Base-by-base conservation (phyloP, 2,329 filamentous ascomycete species). In the Harringtonia aguacate region DNA sequence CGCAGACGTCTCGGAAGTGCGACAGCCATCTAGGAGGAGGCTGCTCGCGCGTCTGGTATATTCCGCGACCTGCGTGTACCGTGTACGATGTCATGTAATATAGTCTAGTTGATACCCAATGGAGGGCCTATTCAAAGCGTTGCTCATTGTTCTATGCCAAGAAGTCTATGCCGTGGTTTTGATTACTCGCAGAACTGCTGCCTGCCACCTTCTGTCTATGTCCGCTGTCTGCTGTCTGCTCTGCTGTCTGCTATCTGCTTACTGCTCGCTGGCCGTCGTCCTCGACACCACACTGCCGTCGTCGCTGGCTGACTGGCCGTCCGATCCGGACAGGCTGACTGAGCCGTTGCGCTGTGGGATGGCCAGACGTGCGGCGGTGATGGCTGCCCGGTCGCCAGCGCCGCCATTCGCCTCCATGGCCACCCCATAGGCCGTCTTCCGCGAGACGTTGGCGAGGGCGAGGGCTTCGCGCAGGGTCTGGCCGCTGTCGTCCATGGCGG, bases 401-500 rank as follows among this genome's bases (percentile, higher is more conserved):
- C 36, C 24, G 18, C 21, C 22, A 15, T 17, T 28, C 21, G 27
- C 63, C 66, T 12, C 51, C 54, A 12, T 52, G 47, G 9, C 45
- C 59, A 17, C 29, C 15, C 14, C 24, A 5, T 28, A 28, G 18
- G 34, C 44, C 10, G 7, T 40, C 8, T 34, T 28, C 2, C 22
- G 38, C 3, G 39, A 14, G n/a, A 60, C 53, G 39, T 76, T 72
- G 8, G 79, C 74, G 61, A 78, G 68, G 52, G 77, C 74, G 61
- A 94, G 71, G 3, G 84, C 84, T 53, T 82, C 77, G 43, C 77
- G 70, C 39, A 98, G 69, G 36, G 86, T 90, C 52, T 82, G 79
- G 0, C 92, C 92, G 14, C 80, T 84, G 52, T 86, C 81, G 57
- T 98, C 92, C 55, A 98, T 79, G 6, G 90, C 90, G 38, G 94